Evolutionary conservation across 2,329 filamentous ascomycete species (phyloP).

Genomic region (Beauveria australis): DNA sequence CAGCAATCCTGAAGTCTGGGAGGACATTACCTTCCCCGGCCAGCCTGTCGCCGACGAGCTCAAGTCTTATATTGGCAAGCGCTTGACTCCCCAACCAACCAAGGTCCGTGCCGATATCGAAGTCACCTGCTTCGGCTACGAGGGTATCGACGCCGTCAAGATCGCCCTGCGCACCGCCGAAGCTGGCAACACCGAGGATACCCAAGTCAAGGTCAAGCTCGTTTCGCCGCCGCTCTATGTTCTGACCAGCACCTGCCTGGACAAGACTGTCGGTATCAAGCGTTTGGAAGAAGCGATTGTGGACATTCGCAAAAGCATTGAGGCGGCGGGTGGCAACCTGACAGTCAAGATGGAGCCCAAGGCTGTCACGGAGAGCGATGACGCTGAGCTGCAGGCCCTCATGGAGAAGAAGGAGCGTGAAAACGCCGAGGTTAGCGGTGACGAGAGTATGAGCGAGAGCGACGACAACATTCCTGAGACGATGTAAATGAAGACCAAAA

Average conservation of each 20-base stretch:
- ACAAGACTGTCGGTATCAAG: constrained; percentile 80
- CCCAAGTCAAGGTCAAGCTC: constrained; percentile 94
- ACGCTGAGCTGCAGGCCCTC: constrained; percentile 89
- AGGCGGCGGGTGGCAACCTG: constrained; percentile 67
- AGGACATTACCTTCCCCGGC: constrained; percentile 81
- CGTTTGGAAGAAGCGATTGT: constrained; percentile 83
- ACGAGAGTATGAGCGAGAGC: constrained; percentile 92
- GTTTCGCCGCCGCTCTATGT: constrained; percentile 98
- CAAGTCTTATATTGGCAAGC: constrained; percentile 92
- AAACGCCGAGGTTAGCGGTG: constrained; percentile 95
- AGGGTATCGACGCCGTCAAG: constrained; percentile 98
- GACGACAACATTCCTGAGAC: constrained; percentile 63
- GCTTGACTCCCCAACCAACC: constrained; percentile 93
- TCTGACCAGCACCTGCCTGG: constrained; percentile 87
- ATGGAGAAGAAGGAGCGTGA: constrained; percentile 99
- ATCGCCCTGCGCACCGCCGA: constrained; percentile 83
- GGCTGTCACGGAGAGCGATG: constrained; percentile 97
- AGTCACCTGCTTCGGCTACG: constrained; percentile 90
- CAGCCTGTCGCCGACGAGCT: constrained; percentile 81
- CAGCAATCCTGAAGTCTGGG: constrained; percentile 93
- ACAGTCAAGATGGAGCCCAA: constrained; percentile 98
- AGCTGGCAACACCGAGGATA: constrained; percentile 83
- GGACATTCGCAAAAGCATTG: constrained; percentile 76
- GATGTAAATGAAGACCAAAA: constrained; percentile 21
- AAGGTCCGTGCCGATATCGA: constrained; percentile 98